These are phyloP conservation scores for Pichia nanzhaoensis DNA, from an alignment of 805 yeast genomes.

Conservation along the genomic window DNA sequence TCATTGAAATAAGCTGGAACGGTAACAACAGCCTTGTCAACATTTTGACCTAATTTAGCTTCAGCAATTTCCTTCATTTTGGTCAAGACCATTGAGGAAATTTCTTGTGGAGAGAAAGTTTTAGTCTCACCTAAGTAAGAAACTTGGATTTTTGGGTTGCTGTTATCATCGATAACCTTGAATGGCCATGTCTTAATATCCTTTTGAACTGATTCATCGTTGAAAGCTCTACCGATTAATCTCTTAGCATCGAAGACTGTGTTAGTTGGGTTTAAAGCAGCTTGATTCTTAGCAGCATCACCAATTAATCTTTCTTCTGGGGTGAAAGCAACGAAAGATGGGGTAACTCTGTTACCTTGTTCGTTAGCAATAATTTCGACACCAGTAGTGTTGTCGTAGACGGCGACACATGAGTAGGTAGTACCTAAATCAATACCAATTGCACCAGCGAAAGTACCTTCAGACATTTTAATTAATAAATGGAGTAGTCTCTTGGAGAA, in stretches of 20 bases:
- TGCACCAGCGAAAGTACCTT: constrained; percentile 99
- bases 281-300: constrained; percentile 81
- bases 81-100: constrained; percentile 70
- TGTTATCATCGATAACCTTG: constrained; percentile 58
- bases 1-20: constrained; percentile 80
- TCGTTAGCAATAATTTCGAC: constrained; percentile 78
- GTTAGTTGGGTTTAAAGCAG: constrained; percentile 72
- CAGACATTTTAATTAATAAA: constrained; percentile 56
- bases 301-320: constrained; percentile 74
- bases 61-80: constrained; percentile 81
- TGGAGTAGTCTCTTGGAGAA: not conserved
- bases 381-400: constrained; percentile 54
- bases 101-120: constrained; percentile 68
- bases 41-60: constrained; percentile 64
- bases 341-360: constrained; percentile 83
- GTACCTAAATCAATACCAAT: constrained; percentile 99
- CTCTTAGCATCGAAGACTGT: constrained; percentile 80
- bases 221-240: constrained; percentile 75
- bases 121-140: constrained; percentile 63
- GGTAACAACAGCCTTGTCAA: constrained; percentile 70
- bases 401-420: constrained; percentile 72
- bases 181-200: constrained; percentile 90
- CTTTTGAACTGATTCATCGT: constrained; percentile 70
- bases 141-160: constrained; percentile 65
- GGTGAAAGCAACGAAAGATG: constrained; percentile 76